These are phyloP conservation scores for Ophiostoma himal-ulmi DNA, from an alignment of 2,329 filamentous ascomycete species.

Conservation along the genomic window DNA sequence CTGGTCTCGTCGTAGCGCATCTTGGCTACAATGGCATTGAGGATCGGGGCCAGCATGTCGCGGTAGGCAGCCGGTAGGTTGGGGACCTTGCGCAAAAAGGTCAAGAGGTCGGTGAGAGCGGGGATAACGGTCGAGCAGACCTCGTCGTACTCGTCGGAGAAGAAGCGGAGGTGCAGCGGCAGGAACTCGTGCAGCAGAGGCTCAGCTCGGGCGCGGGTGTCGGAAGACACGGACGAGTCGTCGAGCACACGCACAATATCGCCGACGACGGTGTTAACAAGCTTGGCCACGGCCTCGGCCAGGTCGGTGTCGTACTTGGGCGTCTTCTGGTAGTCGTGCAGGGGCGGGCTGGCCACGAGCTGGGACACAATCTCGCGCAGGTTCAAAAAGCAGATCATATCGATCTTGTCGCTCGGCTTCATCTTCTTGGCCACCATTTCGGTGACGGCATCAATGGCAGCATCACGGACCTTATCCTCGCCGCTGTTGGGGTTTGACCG, in stretches of 20 bases:
- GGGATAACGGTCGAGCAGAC: constrained; percentile 94
- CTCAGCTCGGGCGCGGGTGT: constrained; percentile 68
- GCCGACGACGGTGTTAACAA: constrained; percentile 82
- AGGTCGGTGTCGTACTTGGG: constrained; percentile 91
- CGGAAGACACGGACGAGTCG: constrained; percentile 53
- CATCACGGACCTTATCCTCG: constrained; percentile 77
- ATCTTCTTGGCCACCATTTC: constrained; percentile 98
- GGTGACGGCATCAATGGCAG: constrained; percentile 88
- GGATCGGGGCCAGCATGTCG: constrained; percentile 77
- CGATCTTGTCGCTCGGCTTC: constrained; percentile 86
- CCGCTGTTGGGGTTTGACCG: constrained; percentile 57
- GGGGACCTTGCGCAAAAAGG: constrained; percentile 77
- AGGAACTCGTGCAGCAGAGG: constrained; percentile 77
- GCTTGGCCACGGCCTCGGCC: constrained; percentile 87
- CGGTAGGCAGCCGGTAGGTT: constrained; percentile 68
- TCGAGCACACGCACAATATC: constrained; percentile 87
- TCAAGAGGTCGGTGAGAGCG: constrained; percentile 84
- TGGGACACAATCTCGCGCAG: constrained; percentile 78
- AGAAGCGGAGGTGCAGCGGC: constrained; percentile 84
- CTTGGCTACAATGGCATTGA: constrained; percentile 88
- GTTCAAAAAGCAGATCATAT: constrained; percentile 87
- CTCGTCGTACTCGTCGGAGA: constrained; percentile 96
- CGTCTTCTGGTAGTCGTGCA: constrained; percentile 73
- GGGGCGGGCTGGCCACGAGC: constrained; percentile 73
- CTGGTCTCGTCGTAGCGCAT: constrained; percentile 97